Percentiles rank a stretch among this genome's conserved stretches.
Evolutionary conservation across 768 basidiomycete genomes (phyloP).

Genomic region (Rhizopogon rudus): DNA sequence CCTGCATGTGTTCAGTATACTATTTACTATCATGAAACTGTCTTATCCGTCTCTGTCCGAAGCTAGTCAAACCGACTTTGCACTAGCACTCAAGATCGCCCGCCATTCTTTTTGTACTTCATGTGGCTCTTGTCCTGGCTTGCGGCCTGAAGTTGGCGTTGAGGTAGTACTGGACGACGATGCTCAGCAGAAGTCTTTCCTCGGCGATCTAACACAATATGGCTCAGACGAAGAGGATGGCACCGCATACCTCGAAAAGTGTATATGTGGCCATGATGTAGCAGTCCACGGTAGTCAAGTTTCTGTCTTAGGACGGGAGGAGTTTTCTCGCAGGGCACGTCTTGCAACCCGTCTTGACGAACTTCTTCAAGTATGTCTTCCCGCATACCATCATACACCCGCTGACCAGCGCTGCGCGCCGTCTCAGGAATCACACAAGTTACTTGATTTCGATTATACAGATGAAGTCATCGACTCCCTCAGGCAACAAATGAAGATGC

Average conservation of each 20-base stretch:
- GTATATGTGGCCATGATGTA: slow-evolving; percentile 66
- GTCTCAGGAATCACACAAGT: slow-evolving; percentile 62
- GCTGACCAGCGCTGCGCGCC: neutral
- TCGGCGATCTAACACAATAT: slow-evolving; percentile 56
- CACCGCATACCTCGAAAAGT: slow-evolving; percentile 51
- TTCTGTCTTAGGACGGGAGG: slow-evolving; percentile 47
- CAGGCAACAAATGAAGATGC: slow-evolving; percentile 63
- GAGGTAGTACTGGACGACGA: slow-evolving; percentile 55
- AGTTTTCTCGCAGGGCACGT: slow-evolving; percentile 67
- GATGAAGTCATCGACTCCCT: slow-evolving; percentile 67
- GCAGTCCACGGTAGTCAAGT: slow-evolving; percentile 65
- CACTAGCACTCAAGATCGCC: slow-evolving; percentile 72
- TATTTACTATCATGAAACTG: slow-evolving; percentile 44
- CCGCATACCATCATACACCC: neutral
- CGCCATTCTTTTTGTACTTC: slow-evolving; percentile 69
- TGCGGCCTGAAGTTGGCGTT: slow-evolving; percentile 58
- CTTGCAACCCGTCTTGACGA: slow-evolving; percentile 81
- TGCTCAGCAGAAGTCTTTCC: slow-evolving; percentile 36
- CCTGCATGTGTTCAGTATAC: neutral
- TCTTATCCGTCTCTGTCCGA: slow-evolving; percentile 63
- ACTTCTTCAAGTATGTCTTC: slow-evolving; percentile 60
- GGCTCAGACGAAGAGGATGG: slow-evolving; percentile 68
- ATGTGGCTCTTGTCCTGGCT: slow-evolving; percentile 65
- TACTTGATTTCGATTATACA: slow-evolving; percentile 76
- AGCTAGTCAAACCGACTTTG: slow-evolving; percentile 41